Conservation (phyloP, 2,329 filamentous ascomycete genomes). For the Harringtonia lauricola region DNA sequence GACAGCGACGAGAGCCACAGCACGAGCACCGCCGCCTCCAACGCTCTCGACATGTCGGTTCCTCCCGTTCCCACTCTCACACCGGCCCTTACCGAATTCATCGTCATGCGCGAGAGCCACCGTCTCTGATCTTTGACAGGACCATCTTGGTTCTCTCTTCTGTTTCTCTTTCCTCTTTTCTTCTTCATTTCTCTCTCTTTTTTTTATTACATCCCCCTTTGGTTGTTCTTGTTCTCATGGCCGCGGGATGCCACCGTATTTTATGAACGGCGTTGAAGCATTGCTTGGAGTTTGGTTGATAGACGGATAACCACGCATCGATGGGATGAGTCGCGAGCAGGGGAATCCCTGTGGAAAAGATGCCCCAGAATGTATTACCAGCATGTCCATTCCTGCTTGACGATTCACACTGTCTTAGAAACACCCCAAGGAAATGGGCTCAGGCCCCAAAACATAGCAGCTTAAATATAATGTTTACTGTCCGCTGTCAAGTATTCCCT, state of each 20-base stretch:
- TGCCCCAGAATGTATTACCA: too few relatives aligned
- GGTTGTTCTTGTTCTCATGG: background rate
- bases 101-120: slow-evolving; percentile 1
- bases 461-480: background rate
- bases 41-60: background rate
- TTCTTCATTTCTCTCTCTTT: background rate
- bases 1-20: background rate
- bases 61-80: slow-evolving; percentile 2
- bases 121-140: background rate
- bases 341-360: too few relatives aligned
- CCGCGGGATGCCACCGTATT: background rate
- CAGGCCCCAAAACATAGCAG: too few relatives aligned
- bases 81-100: slow-evolving; percentile 1
- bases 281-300: background rate
- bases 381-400: too few relatives aligned
- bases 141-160: background rate
- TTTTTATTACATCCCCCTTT: background rate
- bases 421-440: too few relatives aligned
- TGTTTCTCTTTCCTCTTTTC: background rate
- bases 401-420: too few relatives aligned
- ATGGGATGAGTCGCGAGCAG: too few relatives aligned
- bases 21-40: background rate
- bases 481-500: too few relatives aligned
- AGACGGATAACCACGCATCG: background rate
- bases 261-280: background rate